Evolutionary conservation across 179 eudicot species (phyloP), one percentile per base, ranked within the genome.

Genomic region (Beta macrorhiza): DNA sequence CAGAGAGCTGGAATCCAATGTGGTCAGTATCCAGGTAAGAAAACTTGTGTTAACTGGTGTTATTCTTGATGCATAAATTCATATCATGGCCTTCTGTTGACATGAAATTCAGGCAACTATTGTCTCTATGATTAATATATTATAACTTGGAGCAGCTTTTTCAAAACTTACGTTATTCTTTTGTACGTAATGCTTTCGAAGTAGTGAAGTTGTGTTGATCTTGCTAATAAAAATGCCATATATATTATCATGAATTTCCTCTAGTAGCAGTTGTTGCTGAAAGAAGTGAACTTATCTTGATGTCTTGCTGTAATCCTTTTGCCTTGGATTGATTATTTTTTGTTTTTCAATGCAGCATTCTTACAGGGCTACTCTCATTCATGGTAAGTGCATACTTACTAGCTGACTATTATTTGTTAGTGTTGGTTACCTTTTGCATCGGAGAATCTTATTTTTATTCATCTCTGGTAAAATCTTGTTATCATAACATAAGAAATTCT

Each of bases 1-100:
- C 99, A 49, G 99, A 96, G 86, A 92, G 90, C 82, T 94, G 99
- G 98, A 96, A 94, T 83, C 99, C 98, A 37, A 95, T 95, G 99
- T 95, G 99, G 99, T 93, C 98, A 67, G 99, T 92, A 70, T 91
- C 99, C 79, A 95, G 98, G 99, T 95, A 89, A 85, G 51, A 73
- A 55, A 69, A 49, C 49, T 29, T 77, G 32, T 79, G 16, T 80
- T 55, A 69, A 37, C 57, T 17, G 37, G 19, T 65, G 58, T 17
- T 78, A n/a, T 64, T 42, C 61, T 19, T 56, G 49, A 51, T 76
- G 32, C 53, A 19, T 9, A 17, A 56, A 3, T 68, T 15, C 76
- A 14, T 3, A 20, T 20, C 11, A 2, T 52, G 32, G 20, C 59
- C 17, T 19, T 65, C 4, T 19, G 16, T n/a, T 67, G 53, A 53